A percentile compares a stretch with the other conserved stretches of the same genome.
Conservation (phyloP, 2,329 filamentous ascomycete species). For the Claviceps monticola region DNA sequence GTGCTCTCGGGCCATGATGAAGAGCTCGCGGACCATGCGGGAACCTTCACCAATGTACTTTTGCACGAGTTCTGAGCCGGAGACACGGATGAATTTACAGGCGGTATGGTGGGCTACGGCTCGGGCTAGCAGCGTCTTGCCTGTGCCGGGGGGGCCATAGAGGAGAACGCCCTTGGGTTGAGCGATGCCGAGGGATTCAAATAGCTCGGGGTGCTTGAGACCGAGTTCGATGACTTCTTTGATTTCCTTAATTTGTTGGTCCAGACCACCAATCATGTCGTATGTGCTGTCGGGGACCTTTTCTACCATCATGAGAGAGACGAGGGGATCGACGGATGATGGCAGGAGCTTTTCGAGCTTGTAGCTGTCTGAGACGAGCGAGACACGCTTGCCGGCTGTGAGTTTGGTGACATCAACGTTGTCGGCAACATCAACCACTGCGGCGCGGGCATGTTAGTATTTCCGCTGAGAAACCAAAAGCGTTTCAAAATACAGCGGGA, state of each 20-base stretch:
- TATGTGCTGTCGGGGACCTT: constrained; percentile 99
- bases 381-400: constrained; percentile 93
- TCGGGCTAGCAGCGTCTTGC: constrained; percentile 88
- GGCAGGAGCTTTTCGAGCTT: constrained; percentile 98
- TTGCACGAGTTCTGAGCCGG: constrained; percentile 89
- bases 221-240: constrained; percentile 99
- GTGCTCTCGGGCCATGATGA: constrained; percentile 97
- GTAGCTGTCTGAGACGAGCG: constrained; percentile 91
- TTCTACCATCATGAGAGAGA: constrained; percentile 99
- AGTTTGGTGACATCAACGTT: constrained; percentile 91
- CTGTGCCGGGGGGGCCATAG: constrained; percentile 92
- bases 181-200: constrained; percentile 96
- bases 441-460: neutral
- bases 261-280: constrained; percentile 98
- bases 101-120: constrained; percentile 97
- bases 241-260: constrained; percentile 99
- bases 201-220: constrained; percentile 94
- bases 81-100: constrained; percentile 98
- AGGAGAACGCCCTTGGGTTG: constrained; percentile 95
- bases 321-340: constrained; percentile 93
- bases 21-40: constrained; percentile 95
- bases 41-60: constrained; percentile 99
- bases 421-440: constrained; percentile 92
- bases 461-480: neutral
- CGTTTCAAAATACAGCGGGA: no score